These are phyloP conservation scores for Biancaea sappan DNA, from an alignment of 306 rosid species.

Conservation along the genomic window DNA sequence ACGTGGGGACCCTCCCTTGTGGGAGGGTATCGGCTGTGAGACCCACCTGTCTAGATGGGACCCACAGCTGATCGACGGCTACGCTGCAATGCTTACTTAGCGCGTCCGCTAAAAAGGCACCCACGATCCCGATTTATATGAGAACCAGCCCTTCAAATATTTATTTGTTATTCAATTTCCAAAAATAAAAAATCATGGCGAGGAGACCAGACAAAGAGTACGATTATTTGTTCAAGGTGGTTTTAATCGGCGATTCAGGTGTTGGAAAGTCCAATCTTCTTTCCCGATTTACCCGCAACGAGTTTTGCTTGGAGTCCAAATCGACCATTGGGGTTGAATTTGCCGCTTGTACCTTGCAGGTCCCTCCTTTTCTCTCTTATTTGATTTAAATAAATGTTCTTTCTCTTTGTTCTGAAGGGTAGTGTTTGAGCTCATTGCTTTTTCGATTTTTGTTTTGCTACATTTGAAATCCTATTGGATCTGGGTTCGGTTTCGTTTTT, in stretches of 20 bases:
- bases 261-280: slow-evolving; percentile 74
- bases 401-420: neutral
- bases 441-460: neutral
- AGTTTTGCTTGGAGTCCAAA: slow-evolving; percentile 71
- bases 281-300: slow-evolving; percentile 77
- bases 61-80: too few relatives aligned
- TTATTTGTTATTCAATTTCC: neutral
- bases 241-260: slow-evolving; percentile 71
- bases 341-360: slow-evolving; percentile 73
- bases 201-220: slow-evolving; percentile 70
- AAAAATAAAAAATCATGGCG: slow-evolving; percentile 37
- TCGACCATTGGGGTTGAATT: slow-evolving; percentile 76
- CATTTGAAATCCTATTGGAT: slow-evolving; percentile 10
- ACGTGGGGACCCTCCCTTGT: too few relatives aligned
- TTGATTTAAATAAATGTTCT: neutral
- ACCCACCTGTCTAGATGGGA: too few relatives aligned
- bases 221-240: slow-evolving; percentile 69
- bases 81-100: too few relatives aligned
- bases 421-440: neutral
- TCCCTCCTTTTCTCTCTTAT: slow-evolving; percentile 18
- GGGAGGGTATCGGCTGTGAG: too few relatives aligned
- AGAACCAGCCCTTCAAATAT: neutral
- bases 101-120: too few relatives aligned
- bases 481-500: neutral
- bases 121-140: too few relatives aligned